A percentile compares a stretch with the other conserved stretches of the same genome.
Conservation (phyloP, 1,139 yeast species). For the Suhomyces coccinellae region DNA sequence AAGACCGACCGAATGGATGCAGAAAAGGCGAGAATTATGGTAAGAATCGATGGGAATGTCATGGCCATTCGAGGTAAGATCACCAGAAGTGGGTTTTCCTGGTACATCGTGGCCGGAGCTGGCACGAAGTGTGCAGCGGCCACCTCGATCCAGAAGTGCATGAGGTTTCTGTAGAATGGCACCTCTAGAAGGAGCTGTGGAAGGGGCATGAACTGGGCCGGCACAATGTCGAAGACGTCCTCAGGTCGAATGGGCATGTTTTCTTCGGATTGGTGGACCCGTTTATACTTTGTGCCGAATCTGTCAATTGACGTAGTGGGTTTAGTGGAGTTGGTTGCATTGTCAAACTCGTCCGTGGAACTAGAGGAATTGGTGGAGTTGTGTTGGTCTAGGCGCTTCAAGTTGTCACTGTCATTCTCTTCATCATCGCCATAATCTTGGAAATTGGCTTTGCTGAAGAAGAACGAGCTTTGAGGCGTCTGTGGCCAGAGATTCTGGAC, state of each 20-base stretch:
- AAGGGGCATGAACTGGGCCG: conserved; percentile 50
- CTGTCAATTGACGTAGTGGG: no score
- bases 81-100: conserved; percentile 66
- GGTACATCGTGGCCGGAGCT: conserved; percentile 58
- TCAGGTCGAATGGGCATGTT: not conserved
- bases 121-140: conserved; percentile 69
- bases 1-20: conserved; percentile 50
- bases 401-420: no score
- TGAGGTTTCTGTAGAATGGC: conserved; percentile 58
- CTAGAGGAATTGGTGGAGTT: no score
- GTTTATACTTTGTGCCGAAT: no score
- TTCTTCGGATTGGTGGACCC: not conserved
- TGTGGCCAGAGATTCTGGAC: not conserved
- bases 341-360: no score
- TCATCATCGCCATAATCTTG: no score
- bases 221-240: conserved; percentile 30
- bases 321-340: no score
- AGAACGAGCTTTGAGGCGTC: not conserved
- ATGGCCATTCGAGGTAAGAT: conserved; percentile 71
- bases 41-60: conserved; percentile 56
- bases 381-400: no score
- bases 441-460: not conserved
- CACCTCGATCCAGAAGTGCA: conserved; percentile 63
- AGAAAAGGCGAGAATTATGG: conserved; percentile 67
- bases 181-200: conserved; percentile 60